Percentiles rank a stretch among this genome's conserved stretches.
Evolutionary conservation across 805 yeast genomes (phyloP).

Genomic region (Kazachstania bromeliacearum): DNA sequence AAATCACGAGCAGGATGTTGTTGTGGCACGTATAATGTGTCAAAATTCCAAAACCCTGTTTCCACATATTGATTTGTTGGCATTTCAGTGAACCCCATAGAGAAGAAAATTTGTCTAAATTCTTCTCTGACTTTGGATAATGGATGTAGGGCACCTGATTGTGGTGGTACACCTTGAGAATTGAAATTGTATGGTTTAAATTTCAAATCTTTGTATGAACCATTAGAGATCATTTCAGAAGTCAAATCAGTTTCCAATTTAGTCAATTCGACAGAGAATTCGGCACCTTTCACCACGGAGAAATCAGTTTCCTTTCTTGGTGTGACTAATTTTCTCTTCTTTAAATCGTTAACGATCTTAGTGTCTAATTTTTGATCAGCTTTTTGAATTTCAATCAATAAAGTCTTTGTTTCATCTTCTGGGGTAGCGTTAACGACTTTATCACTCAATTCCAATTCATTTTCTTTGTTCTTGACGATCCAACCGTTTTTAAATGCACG

Average conservation of each 20-base stretch:
- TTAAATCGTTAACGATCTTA: constrained; percentile 72
- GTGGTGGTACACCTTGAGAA: constrained; percentile 83
- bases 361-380: constrained; percentile 32
- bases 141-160: constrained; percentile 93
- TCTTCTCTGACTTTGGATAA: constrained; percentile 94
- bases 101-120: constrained; percentile 93
- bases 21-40: constrained; percentile 92
- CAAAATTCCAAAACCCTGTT: constrained; percentile 98
- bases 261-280: constrained; percentile 72
- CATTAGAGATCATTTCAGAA: constrained; percentile 77
- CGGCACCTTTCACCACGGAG: constrained; percentile 67
- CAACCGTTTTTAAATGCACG: constrained; percentile 96
- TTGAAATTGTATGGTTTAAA: constrained; percentile 95
- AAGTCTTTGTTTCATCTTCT: constrained; percentile 56
- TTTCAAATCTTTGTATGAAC: constrained; percentile 71
- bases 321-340: constrained; percentile 80
- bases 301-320: constrained; percentile 69
- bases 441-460: constrained; percentile 46
- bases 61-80: constrained; percentile 98
- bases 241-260: constrained; percentile 90
- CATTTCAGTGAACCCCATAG: constrained; percentile 98
- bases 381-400: constrained; percentile 43
- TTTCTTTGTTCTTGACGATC: constrained; percentile 83
- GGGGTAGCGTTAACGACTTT: constrained; percentile 35
- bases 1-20: constrained; percentile 99